Conservation (phyloP, 306 rosid species). For the Castanea crenata region DNA sequence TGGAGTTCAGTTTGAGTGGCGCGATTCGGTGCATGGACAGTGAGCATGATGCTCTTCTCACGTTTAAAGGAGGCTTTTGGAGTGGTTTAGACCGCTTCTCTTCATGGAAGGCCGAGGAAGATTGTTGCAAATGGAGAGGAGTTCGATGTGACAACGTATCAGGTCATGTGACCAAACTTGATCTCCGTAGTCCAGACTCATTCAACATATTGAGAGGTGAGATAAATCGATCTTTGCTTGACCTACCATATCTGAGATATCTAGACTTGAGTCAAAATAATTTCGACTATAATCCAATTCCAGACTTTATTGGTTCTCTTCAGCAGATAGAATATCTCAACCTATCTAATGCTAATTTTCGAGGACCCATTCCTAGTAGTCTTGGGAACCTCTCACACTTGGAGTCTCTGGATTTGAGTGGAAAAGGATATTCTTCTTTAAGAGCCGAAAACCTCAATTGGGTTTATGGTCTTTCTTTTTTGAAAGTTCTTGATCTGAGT, state of each 20-base stretch:
- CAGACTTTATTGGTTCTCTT: slow-evolving; percentile 17
- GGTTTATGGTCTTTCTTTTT: background rate
- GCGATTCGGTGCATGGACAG: background rate
- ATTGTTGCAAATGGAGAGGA: slow-evolving; percentile 31
- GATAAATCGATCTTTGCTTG: slow-evolving; percentile 10
- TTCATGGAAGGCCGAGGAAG: slow-evolving; percentile 1
- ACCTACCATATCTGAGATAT: slow-evolving; percentile 14
- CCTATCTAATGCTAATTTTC: slow-evolving; percentile 15
- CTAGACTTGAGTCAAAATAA: slow-evolving; percentile 23
- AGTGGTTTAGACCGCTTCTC: slow-evolving; percentile 14
- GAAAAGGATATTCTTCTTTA: background rate
- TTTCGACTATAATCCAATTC: slow-evolving; percentile 3
- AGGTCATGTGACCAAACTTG: slow-evolving; percentile 31
- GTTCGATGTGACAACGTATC: slow-evolving; percentile 25
- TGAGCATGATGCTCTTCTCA: slow-evolving; percentile 23
- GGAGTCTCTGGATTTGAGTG: slow-evolving; percentile 21
- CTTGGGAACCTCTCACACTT: slow-evolving; percentile 22
- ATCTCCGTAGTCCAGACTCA: slow-evolving; percentile 6
- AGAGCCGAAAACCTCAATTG: slow-evolving; percentile 5
- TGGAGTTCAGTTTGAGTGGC: no score
- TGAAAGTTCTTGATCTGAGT: background rate
- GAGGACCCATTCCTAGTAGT: background rate
- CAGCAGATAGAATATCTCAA: slow-evolving; percentile 17
- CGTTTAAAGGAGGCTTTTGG: slow-evolving; percentile 9
- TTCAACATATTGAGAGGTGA: background rate